Evolutionary conservation across 164 flowering plant species (phyloP), one percentile per base, ranked within the genome.

Genomic region (Kingdonia uniflora): DNA sequence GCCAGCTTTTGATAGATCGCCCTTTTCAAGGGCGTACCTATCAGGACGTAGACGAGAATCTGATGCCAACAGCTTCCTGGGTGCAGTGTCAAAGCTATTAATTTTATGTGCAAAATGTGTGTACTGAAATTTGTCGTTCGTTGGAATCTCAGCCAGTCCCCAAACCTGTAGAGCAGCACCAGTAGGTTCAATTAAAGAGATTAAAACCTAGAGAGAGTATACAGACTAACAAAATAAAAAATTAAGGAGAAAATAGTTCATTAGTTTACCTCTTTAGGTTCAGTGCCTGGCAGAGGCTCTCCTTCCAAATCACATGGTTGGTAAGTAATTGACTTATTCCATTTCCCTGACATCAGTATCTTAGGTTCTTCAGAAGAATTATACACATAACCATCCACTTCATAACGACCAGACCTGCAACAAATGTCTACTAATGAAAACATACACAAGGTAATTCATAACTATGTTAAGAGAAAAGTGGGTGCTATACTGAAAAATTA

Each of bases 11-110:
- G 82, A 67, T 22, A 80, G 52, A 59, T 87, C 92, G 38, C 87
- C 89, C 69, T 65, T 75, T 71, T 87, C 95, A 55, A 87, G 86
- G 21, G 92, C 89, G 64, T 64, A 80, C 60, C 95, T 70, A 67
- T 87, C 95, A 15, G 95, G 85, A 25, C 95, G 92, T 57, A 87
- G 54, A 44, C 95, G 88, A 60, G 95, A 87, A 72, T 87, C 95
- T 42, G 95, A 87, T 65, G 91, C 78, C 70, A 87, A 68, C 46
- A 84, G 52, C 69, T 82, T 87, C 64, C 68, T 87, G 0, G 95
- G 91, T 50, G 95, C 95, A 14, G 95, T 84, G 49, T 79, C 82
- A 57, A 87, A 79, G 70, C 95, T 84, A 62, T 87, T 87, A 50
- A 87, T 60, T 68, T 84, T 87, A 58, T 84, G 91, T 14, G 91